phyloP scores from a whole-genome alignment of 1,284 basidiomycete genomes.

The Boletellus dicymbophilus region DNA sequence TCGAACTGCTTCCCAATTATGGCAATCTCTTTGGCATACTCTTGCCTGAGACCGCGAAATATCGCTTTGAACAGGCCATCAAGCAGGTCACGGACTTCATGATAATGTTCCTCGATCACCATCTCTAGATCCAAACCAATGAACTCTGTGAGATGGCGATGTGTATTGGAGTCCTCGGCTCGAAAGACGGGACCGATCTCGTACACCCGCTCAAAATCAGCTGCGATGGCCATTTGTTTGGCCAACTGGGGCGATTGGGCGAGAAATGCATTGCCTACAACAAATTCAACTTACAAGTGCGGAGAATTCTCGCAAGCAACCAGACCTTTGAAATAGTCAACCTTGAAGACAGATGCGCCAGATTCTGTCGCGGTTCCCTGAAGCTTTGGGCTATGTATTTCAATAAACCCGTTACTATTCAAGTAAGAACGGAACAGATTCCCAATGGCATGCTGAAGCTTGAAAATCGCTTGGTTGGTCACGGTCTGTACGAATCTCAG shows the following conservation, averaged over 20 bases:
- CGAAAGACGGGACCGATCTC: conserved; percentile 98
- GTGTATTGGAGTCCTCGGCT: conserved; percentile 97
- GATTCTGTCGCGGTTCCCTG: conserved; percentile 98
- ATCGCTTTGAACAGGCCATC: conserved; percentile 84
- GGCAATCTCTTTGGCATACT: conserved; percentile 82
- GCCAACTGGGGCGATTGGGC: conserved; percentile 97
- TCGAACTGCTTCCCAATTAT: conserved; percentile 88
- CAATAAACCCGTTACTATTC: conserved; percentile 76
- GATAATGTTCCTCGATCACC: conserved; percentile 98
- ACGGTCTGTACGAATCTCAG: conserved; percentile 62
- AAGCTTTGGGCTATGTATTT: conserved; percentile 98
- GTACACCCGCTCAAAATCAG: conserved; percentile 97
- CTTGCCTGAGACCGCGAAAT: conserved; percentile 80
- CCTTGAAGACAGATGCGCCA: conserved; percentile 97
- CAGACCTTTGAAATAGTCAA: conserved; percentile 98
- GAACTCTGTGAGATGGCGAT: conserved; percentile 99
- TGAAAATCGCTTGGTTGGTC: conserved; percentile 97
- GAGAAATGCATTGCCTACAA: conserved; percentile 81
- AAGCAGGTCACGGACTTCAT: conserved; percentile 90
- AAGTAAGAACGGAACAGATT: conserved; percentile 90
- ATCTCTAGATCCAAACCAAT: conserved; percentile 99
- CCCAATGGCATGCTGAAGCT: conserved; percentile 86
- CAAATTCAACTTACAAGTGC: conserved; percentile 6
- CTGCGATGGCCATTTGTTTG: conserved; percentile 99
- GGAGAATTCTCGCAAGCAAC: conserved; percentile 15